A percentile compares a stretch with the other conserved stretches of the same genome.
phyloP scores from a whole-genome alignment of 768 basidiomycete genomes.

The Tremella yokohamensis region DNA sequence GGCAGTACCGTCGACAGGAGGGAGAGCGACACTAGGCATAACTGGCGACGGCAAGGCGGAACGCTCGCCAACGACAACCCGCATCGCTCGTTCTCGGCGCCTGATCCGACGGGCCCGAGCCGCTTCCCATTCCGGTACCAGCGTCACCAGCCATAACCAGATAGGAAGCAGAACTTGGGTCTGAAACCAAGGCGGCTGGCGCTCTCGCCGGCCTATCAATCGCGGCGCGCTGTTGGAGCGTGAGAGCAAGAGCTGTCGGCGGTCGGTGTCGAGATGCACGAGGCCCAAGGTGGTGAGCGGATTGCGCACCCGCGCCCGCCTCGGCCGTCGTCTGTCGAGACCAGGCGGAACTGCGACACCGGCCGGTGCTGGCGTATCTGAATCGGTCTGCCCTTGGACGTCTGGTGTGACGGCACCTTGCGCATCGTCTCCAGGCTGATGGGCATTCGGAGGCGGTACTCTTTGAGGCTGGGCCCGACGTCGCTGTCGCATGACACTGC shows the following conservation, averaged over 20 bases:
- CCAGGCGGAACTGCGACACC: slow-evolving; percentile 1
- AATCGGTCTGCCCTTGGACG: not conserved
- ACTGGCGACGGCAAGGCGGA: slow-evolving; percentile 1
- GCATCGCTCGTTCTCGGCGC: slow-evolving; percentile 33
- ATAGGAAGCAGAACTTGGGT: slow-evolving; percentile 40
- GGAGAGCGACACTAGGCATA: not conserved
- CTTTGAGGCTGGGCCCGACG: not conserved
- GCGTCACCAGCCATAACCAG: slow-evolving; percentile 39
- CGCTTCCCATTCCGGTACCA: slow-evolving; percentile 40
- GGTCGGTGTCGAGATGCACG: slow-evolving; percentile 33
- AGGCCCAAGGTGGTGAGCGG: slow-evolving; percentile 13
- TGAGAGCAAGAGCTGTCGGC: slow-evolving; percentile 25
- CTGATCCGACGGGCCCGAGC: slow-evolving; percentile 30
- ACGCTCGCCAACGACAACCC: slow-evolving; percentile 29
- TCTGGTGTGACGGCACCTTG: not conserved
- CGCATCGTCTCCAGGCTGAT: not conserved
- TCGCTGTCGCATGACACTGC: slow-evolving; percentile 6
- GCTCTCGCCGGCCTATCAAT: slow-evolving; percentile 2
- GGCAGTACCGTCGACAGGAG: not conserved
- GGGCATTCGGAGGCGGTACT: not conserved
- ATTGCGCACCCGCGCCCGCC: not conserved
- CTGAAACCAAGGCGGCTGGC: slow-evolving; percentile 16
- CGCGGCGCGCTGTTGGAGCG: not conserved
- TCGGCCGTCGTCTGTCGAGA: not conserved
- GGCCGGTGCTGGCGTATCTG: not conserved